Evolutionary conservation across 345 rosid genomes (phyloP).

Genomic region (Corchorus capsularis): DNA sequence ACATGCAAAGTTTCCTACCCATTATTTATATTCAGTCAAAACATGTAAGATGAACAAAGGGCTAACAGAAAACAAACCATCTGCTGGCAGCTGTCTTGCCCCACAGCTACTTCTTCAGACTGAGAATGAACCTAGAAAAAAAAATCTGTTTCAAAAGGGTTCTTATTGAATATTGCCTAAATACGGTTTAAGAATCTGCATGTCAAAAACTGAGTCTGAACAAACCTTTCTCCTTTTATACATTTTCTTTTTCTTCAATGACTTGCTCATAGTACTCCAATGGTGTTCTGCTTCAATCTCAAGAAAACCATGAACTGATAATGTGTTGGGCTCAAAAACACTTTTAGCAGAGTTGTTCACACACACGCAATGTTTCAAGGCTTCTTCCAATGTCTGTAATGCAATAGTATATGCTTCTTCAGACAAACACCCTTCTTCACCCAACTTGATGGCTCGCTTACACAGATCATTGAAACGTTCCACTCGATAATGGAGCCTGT

Average conservation of each 20-base stretch:
- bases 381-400: slow-evolving; percentile 20
- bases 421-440: slow-evolving; percentile 25
- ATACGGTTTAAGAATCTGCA: neutral
- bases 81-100: slow-evolving; percentile 45
- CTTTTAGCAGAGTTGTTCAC: slow-evolving; percentile 16
- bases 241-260: slow-evolving; percentile 32
- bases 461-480: slow-evolving; percentile 55
- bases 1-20: slow-evolving; percentile 14
- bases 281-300: slow-evolving; percentile 8
- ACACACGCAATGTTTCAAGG: slow-evolving; percentile 22
- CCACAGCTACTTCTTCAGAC: slow-evolving; percentile 31
- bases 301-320: slow-evolving; percentile 13
- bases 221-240: slow-evolving; percentile 61
- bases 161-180: neutral
- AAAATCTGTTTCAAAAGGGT: slow-evolving; percentile 17
- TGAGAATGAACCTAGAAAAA: slow-evolving; percentile 34
- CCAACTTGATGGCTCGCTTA: slow-evolving; percentile 36
- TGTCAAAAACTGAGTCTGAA: slow-evolving; percentile 20
- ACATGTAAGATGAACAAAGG: slow-evolving; percentile 5
- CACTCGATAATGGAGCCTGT: slow-evolving; percentile 16
- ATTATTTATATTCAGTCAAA: slow-evolving; percentile 6
- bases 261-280: slow-evolving; percentile 13
- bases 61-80: slow-evolving; percentile 35
- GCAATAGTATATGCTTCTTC: slow-evolving; percentile 17
- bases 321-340: slow-evolving; percentile 7